Evolutionary conservation across 192 early-diverging fungal genomes (phyloP).

Genomic region (Podochytrium sp.): DNA sequence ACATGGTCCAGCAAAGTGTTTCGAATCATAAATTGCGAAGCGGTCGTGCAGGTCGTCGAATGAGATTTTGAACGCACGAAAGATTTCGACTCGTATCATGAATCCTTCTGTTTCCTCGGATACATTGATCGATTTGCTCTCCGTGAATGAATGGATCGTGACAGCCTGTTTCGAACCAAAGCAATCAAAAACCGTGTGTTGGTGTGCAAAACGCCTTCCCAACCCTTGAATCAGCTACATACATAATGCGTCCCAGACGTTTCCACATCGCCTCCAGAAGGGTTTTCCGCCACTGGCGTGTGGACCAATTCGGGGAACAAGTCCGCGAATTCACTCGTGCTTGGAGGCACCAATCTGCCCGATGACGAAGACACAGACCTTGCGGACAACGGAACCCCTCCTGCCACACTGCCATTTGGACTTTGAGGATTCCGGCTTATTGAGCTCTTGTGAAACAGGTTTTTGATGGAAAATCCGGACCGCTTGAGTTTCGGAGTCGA

Average conservation of each 20-base stretch:
- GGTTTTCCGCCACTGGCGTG: background rate
- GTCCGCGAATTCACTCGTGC: background rate
- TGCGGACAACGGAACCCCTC: no score
- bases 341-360: background rate
- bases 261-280: background rate
- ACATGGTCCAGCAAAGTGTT: background rate
- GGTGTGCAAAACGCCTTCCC: background rate
- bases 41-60: background rate
- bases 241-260: background rate
- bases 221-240: background rate
- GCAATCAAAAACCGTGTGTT: background rate
- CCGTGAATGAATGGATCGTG: slow-evolving; percentile 5
- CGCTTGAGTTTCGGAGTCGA: background rate
- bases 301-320: background rate
- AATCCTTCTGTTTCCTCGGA: background rate
- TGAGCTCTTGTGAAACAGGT: no score
- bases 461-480: no score
- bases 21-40: background rate
- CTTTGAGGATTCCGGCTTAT: no score
- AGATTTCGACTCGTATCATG: slow-evolving; percentile 8
- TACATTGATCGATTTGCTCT: background rate
- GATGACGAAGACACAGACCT: background rate
- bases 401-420: no score
- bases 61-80: background rate
- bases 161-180: background rate